phyloP scores from a whole-genome alignment of 2,329 filamentous ascomycete genomes.

The Pseudocercospora fuligena region DNA sequence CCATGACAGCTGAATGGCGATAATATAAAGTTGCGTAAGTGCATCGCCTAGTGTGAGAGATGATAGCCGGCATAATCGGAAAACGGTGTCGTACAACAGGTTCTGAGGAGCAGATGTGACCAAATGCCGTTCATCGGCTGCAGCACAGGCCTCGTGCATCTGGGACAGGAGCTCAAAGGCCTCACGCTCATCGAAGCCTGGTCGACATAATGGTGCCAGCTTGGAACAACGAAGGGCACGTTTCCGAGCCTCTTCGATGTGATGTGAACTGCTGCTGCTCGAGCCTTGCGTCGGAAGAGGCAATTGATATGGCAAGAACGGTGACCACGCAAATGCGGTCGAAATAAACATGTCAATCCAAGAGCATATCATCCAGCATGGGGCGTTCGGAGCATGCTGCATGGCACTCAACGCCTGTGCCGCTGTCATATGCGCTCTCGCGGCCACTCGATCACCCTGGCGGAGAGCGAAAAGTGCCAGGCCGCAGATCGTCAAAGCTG shows the following conservation, averaged over 20 bases:
- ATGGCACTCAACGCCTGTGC: constrained; percentile 5
- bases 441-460: constrained; percentile 6
- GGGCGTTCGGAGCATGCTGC: background rate
- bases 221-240: constrained; percentile 8
- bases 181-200: constrained; percentile 9
- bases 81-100: constrained; percentile 10
- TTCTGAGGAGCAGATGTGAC: background rate
- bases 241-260: constrained; percentile 13
- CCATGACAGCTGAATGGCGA: constrained; percentile 8
- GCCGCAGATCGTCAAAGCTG: constrained; percentile 9
- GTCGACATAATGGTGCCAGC: background rate
- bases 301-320: constrained; percentile 15
- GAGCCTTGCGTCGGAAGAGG: background rate
- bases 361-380: constrained; percentile 10
- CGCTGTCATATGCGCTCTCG: constrained; percentile 12
- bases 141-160: constrained; percentile 12
- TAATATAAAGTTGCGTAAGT: background rate
- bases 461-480: constrained; percentile 15
- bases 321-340: constrained; percentile 12
- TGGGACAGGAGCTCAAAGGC: constrained; percentile 4
- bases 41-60: background rate
- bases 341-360: constrained; percentile 11
- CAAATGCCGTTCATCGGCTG: constrained; percentile 3
- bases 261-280: background rate
- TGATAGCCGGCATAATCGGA: background rate